Evolutionary conservation across 2,329 filamentous ascomycete species (phyloP).

Genomic region (Exophiala sideris): DNA sequence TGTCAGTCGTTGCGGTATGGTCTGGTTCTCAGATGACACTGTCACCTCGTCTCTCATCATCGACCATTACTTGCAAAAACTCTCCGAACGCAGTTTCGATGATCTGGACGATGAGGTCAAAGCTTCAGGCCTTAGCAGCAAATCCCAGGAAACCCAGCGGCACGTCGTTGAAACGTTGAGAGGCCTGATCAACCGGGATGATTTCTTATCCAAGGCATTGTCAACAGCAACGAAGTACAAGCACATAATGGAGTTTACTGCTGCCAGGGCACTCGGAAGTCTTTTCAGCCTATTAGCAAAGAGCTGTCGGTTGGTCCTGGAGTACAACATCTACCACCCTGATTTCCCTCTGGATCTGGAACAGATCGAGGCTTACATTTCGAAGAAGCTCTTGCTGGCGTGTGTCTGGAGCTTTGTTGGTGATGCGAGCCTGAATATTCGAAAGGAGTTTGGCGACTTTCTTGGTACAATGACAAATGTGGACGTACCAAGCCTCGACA

Average conservation of each 20-base stretch:
- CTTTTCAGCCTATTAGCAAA: constrained; percentile 96
- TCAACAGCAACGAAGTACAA: constrained; percentile 72
- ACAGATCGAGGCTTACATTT: constrained; percentile 81
- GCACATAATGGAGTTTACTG: constrained; percentile 98
- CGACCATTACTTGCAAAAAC: constrained; percentile 78
- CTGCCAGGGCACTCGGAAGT: constrained; percentile 84
- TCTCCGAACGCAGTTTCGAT: constrained; percentile 82
- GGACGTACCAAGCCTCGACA: constrained; percentile 75
- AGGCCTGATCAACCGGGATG: constrained; percentile 70
- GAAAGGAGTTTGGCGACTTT: constrained; percentile 84
- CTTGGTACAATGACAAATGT: constrained; percentile 79
- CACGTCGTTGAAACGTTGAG: constrained; percentile 77
- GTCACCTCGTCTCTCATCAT: constrained; percentile 93
- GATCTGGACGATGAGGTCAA: constrained; percentile 92
- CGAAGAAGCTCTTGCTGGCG: constrained; percentile 90
- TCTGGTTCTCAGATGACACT: constrained; percentile 99
- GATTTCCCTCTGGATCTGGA: constrained; percentile 91
- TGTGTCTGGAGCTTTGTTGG: constrained; percentile 95
- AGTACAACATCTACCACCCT: constrained; percentile 91
- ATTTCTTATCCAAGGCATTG: constrained; percentile 76
- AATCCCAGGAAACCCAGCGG: constrained; percentile 73
- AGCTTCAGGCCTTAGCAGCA: constrained; percentile 70
- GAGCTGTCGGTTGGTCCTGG: constrained; percentile 82
- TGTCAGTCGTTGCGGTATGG: constrained; percentile 99
- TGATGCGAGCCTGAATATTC: constrained; percentile 83